Evolutionary conservation across 1,284 basidiomycete genomes (phyloP).

Genomic region (Thecaphora thlaspeos): DNA sequence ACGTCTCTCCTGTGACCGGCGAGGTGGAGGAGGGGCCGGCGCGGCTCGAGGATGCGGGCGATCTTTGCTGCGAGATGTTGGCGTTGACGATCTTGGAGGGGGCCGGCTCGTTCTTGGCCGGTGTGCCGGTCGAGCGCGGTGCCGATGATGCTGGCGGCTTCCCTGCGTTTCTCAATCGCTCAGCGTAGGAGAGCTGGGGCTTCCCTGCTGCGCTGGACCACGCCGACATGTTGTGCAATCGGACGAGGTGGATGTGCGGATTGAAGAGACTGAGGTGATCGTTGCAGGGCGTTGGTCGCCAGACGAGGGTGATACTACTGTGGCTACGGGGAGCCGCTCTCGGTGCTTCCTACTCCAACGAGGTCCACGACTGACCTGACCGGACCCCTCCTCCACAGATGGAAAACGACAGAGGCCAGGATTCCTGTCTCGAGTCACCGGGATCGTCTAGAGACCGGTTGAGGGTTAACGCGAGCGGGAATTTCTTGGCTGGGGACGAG

Average conservation of each 20-base stretch:
- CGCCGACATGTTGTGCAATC: slow-evolving; percentile 25
- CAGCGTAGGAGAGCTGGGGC: slow-evolving; percentile 41
- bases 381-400: no score
- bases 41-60: neutral
- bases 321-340: no score
- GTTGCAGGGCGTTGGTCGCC: no score
- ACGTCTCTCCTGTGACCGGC: neutral
- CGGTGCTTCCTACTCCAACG: no score
- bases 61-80: slow-evolving; percentile 1
- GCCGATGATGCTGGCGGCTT: slow-evolving; percentile 7
- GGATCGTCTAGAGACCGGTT: no score
- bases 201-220: slow-evolving; percentile 42
- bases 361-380: no score
- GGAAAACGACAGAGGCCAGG: no score
- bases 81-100: slow-evolving; percentile 3
- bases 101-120: slow-evolving; percentile 8
- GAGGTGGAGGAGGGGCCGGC: neutral
- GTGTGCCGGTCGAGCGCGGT: neutral
- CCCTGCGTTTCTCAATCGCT: slow-evolving; percentile 33
- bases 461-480: no score
- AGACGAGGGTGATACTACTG: no score
- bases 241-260: neutral
- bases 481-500: no score
- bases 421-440: no score
- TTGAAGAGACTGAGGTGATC: no score